Evolutionary conservation across 345 rosid species (phyloP), one percentile per base, ranked within the genome.

Genomic region (Diplotaxis tenuifolia): DNA sequence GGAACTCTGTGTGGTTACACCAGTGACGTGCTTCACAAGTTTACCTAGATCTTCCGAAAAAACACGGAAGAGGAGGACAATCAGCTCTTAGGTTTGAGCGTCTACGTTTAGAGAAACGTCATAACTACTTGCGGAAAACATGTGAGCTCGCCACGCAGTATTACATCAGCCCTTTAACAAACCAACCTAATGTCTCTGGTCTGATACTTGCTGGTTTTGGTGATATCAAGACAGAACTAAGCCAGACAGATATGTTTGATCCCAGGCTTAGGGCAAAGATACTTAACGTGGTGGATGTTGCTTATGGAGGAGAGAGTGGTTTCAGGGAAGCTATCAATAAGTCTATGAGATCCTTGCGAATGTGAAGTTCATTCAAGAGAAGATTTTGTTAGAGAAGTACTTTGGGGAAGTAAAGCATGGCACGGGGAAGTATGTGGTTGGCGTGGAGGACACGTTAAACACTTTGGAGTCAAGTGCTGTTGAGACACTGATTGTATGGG

Each of bases 1-100:
- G n/a, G n/a, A n/a, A n/a, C n/a, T n/a, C n/a, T n/a, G n/a, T n/a
- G n/a, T n/a, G n/a, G n/a, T n/a, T n/a, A n/a, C n/a, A n/a, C n/a
- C n/a, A n/a, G n/a, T n/a, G n/a, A n/a, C n/a, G n/a, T n/a, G n/a
- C n/a, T n/a, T n/a, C n/a, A n/a, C n/a, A n/a, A n/a, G 64, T 83
- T 78, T 60, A 56, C 75, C 14, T 80, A 28, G 82, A 83, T 62
- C 77, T 83, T 10, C 84, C 82, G 9, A 81, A 70, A 73, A 83
- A 81, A 59, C 83, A 81, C 8, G 83, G 83, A 34, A 79, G n/a
- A n/a, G n/a, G n/a, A n/a, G n/a, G n/a, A n/a, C n/a, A n/a, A n/a
- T n/a, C n/a, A n/a, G n/a, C n/a, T n/a, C n/a, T n/a, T n/a, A n/a
- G n/a, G n/a, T n/a, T n/a, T n/a, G n/a, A n/a, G n/a, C n/a, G n/a